Evolutionary conservation across 768 basidiomycete genomes (phyloP), one percentile per base, ranked within the genome.

Genomic region (Trametes punicea): DNA sequence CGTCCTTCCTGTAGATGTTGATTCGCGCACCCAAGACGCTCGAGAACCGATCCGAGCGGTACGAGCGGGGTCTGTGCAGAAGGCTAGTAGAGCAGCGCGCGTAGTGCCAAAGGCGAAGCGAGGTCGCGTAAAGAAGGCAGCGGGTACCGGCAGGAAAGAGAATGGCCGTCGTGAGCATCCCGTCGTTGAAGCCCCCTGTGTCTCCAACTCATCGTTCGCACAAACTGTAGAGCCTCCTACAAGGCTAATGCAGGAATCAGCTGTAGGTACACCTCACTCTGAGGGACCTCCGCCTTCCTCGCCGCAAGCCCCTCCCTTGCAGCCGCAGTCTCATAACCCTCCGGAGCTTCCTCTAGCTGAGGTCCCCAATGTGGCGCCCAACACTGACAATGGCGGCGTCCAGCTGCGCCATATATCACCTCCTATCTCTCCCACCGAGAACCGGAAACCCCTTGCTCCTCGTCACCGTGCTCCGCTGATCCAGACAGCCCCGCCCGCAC

Each of bases 371-470:
- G 7, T 18, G n/a, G n/a, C 25, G 20, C 30, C 21, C 46, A 10
- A 34, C 18, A 2, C n/a, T 13, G 46, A 16, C 6, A 20, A n/a
- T 4, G 18, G n/a, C 25, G 16, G 25, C 8, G 36, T 15, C 13
- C 44, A 21, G 3, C 36, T 59, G 10, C 53, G 58, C 9, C 38
- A 44, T 23, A 33, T 60, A 0, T 45, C 51, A 3, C 7, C 36
- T 9, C 58, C 58, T 1, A 26, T 27, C 2, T 50, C 58, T 1
- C 58, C 58, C 11, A 50, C 42, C 2, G 47, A 33, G 2, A 47
- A 23, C 1, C 40, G 48, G 10, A 16, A 34, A 6, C 29, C 55
- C 7, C 11, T 25, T 13, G n/a, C 11, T 1, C 6, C 44, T 11
- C 51, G 29, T 9, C 20, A 20, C 2, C 51, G 39, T 9, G 29